Base-by-base conservation (phyloP, 495 filamentous ascomycete genomes). In the Chaetomium fimeti region DNA sequence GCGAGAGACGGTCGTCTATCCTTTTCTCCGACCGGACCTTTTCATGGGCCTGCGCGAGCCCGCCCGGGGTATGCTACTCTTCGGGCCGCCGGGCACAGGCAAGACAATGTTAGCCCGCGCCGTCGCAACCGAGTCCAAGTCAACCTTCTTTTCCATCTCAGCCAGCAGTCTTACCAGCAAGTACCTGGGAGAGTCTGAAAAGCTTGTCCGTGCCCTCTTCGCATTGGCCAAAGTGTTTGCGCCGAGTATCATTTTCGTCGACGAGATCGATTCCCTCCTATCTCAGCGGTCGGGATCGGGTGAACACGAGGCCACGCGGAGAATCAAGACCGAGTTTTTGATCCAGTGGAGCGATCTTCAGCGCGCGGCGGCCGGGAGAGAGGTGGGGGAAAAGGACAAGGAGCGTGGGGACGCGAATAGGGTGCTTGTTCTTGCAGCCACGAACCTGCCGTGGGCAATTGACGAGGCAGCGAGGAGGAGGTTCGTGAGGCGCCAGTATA, bases 91-190 rank as follows among this genome's bases (percentile, higher is more conserved):
- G 0, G 94, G 94, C 12, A 99, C 94, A 0, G 94, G 94, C 48
- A 98, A 99, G 76, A 99, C 94, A 1, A 99, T 99, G 94, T 83
- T 99, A 9, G 94, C 94, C 2, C 83, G 94, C 58, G 93, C 93
- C 24, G 94, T 98, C 5, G 94, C 94, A 2, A 98, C 95, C 0
- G 95, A 98, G 74, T 94, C 90, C 29, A 87, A 88, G 71, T 96
- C 91, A 6, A 97, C 95, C 0, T 99, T 99, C 77, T 99, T 99
- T 77, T 93, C 92, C 36, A 96, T 99, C 43, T 95, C 91, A 2
- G 91, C 94, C 12, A 96, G 91, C 67, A 95, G 89, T 64, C 79
- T 99, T 49, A 98, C 94, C 5, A 93, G 89, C 57, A 98, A 98
- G 81, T 98, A 92, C 79, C 87, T 98, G 48, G 94, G 94, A 38